These are phyloP conservation scores for Pestalotiopsis sp. DNA, from an alignment of 2,329 filamentous ascomycete species.

Conservation along the genomic window DNA sequence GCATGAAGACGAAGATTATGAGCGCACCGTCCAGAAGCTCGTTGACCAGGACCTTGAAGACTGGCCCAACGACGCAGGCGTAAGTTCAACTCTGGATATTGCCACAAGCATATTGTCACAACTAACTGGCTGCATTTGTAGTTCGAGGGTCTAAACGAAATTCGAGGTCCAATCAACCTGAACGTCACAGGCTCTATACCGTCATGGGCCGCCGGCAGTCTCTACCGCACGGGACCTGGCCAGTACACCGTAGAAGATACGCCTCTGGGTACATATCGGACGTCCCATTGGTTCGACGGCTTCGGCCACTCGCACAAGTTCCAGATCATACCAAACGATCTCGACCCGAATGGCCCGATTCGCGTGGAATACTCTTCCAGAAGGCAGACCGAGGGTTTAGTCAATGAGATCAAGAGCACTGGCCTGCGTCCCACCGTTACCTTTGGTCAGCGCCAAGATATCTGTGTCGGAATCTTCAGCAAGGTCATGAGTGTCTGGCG, in stretches of 20 bases:
- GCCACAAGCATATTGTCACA: not conserved
- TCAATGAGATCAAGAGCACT: constrained; percentile 61
- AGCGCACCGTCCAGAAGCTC: constrained; percentile 20
- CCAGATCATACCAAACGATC: constrained; percentile 56
- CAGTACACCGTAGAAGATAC: constrained; percentile 63
- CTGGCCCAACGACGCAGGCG: constrained; percentile 56
- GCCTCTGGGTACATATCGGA: constrained; percentile 59
- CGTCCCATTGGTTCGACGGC: constrained; percentile 83
- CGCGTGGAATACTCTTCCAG: constrained; percentile 73
- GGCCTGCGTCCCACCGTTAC: constrained; percentile 61
- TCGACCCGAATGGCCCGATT: constrained; percentile 23
- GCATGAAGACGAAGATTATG: constrained; percentile 25
- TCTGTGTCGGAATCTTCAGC: constrained; percentile 72
- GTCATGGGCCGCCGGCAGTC: constrained; percentile 68
- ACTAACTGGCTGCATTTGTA: constrained; percentile 31
- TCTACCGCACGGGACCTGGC: constrained; percentile 78
- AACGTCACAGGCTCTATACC: constrained; percentile 69
- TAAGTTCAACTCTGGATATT: constrained; percentile 30
- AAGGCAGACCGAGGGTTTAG: constrained; percentile 65
- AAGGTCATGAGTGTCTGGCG: constrained; percentile 70
- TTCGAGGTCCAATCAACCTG: constrained; percentile 67
- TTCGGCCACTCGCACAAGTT: constrained; percentile 75
- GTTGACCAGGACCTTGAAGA: constrained; percentile 33
- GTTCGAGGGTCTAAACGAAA: constrained; percentile 71
- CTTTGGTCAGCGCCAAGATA: constrained; percentile 75